These are phyloP conservation scores for Aspergillus diversus DNA, from an alignment of 495 filamentous ascomycete species.

Conservation along the genomic window DNA sequence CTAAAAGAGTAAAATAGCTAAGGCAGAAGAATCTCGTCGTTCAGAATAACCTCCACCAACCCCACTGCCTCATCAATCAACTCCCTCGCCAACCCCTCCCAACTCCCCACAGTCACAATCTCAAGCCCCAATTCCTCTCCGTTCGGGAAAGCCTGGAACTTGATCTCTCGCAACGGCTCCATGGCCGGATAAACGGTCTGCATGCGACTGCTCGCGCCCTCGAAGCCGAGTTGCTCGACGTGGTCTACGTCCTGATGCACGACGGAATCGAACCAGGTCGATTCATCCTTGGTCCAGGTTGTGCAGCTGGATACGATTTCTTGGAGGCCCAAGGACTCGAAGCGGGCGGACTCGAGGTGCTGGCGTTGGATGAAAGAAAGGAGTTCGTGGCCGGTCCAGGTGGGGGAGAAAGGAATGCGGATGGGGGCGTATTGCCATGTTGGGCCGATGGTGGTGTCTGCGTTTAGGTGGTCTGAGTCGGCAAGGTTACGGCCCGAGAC, in stretches of 20 bases:
- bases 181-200: neutral
- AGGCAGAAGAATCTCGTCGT: neutral
- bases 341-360: neutral
- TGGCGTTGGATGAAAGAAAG: neutral
- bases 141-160: neutral
- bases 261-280: neutral
- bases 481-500: neutral
- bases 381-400: neutral
- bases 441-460: neutral
- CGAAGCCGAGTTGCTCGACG: neutral
- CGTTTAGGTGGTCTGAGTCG: neutral
- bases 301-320: neutral
- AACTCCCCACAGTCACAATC: neutral
- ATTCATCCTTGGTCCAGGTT: neutral
- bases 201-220: neutral
- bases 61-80: neutral
- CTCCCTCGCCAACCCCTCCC: neutral
- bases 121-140: neutral
- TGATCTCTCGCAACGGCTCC: neutral
- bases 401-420: neutral
- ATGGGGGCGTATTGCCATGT: neutral
- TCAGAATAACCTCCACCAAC: neutral
- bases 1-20: no score
- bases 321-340: neutral
- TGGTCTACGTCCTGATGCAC: neutral